A percentile compares a stretch with the other conserved stretches of the same genome.
These are phyloP conservation scores for Trametes elegans DNA, from an alignment of 768 basidiomycete species.

Conservation along the genomic window DNA sequence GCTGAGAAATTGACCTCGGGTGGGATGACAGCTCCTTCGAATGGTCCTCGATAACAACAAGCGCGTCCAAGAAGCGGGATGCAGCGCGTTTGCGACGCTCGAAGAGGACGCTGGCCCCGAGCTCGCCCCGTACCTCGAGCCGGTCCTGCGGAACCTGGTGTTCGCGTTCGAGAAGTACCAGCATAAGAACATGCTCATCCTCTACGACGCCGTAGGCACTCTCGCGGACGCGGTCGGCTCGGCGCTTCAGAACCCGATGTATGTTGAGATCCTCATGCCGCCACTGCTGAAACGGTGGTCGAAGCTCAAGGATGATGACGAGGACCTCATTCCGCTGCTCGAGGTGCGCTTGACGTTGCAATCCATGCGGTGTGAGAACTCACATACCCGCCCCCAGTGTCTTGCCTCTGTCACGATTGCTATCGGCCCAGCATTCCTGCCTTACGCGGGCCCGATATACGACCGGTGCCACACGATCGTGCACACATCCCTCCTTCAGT, in stretches of 20 bases:
- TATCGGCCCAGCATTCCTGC: constrained; percentile 83
- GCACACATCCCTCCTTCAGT: constrained; percentile 76
- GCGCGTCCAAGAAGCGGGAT: constrained; percentile 98
- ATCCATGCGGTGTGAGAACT: neutral
- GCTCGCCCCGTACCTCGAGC: constrained; percentile 91
- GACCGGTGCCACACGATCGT: constrained; percentile 88
- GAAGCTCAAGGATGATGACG: constrained; percentile 87
- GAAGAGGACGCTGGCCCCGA: constrained; percentile 95
- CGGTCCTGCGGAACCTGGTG: constrained; percentile 91
- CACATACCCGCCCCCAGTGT: constrained; percentile 53
- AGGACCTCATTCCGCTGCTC: constrained; percentile 89
- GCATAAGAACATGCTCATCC: constrained; percentile 97
- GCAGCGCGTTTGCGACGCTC: constrained; percentile 96
- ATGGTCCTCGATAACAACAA: constrained; percentile 99
- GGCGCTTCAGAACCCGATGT: constrained; percentile 79
- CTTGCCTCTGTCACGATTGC: constrained; percentile 97
- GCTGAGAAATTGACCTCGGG: neutral
- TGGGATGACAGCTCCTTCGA: constrained; percentile 71
- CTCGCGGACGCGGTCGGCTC: constrained; percentile 94
- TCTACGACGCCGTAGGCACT: constrained; percentile 99
- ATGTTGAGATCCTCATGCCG: constrained; percentile 96
- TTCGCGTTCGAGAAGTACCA: constrained; percentile 98
- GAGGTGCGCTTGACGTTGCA: constrained; percentile 57
- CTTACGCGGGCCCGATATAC: constrained; percentile 89
- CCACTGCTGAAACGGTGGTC: constrained; percentile 88